Base-by-base conservation (phyloP, 2,329 filamentous ascomycete species). In the Dactylella cylindrospora region DNA sequence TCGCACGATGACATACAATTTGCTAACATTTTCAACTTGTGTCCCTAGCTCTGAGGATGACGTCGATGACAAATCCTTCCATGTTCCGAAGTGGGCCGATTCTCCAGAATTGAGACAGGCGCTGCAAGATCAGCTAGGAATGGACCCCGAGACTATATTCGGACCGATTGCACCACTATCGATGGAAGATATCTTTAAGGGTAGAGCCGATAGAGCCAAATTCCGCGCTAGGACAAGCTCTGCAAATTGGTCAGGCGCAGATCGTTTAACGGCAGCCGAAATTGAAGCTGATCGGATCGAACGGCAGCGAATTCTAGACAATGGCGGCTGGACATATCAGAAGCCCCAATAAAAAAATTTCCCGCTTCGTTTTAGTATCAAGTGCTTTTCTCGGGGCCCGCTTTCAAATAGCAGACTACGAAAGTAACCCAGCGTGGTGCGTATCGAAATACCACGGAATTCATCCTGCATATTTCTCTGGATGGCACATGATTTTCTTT, bases 171-270 rank as follows among this genome's bases (percentile, higher is more conserved):
- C 81, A 8, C 88, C 90, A 9, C 78, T 98, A 66, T 88, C 89
- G 70, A 93, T 98, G 85, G 94, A 98, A 70, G 90, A 97, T 71
- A 90, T 96, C 25, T 98, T 98, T 74, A 86, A 80, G 73, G 88
- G 90, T 72, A 90, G 86, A 73, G 78, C 86, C 66, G 87, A 88
- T 76, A 59, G 50, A 17, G 61, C 55, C 23, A 88, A 89, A 70
- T 97, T 96, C 78, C 83, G 94, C 13, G 84, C 88, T 45, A 81
- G 93, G 52, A 96, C 91, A 3, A 95, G 88, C 68, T 95, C 89
- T 73, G 94, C 94, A 28, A 94, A 95, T 75, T 98, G 93, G 93
- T 85, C 81, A 70, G 81, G 88, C 50, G 78, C 85, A 2, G 94
- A 98, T 72, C 78, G 80, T 36, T 77, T 98, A 68, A 96, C 90